Evolutionary conservation across 73 alveolate genomes (phyloP).

Genomic region (Paramecium biaurelia): DNA sequence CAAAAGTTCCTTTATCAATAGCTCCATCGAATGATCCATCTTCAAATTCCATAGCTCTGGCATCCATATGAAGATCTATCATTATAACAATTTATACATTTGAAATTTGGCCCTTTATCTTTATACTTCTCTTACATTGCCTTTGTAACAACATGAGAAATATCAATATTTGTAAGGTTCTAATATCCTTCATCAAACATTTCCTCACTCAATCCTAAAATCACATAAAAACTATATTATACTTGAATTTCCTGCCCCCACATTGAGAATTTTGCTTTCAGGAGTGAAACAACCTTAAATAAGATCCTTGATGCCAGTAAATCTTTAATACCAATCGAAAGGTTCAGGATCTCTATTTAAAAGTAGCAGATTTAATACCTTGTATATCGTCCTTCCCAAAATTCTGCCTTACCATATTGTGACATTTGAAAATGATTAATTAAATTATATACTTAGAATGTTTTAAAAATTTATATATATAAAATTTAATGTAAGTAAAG

Average conservation of each 20-base stretch:
- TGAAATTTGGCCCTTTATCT: conserved; percentile 93
- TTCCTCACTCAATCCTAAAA: conserved; percentile 92
- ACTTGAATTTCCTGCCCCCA: conserved; percentile 97
- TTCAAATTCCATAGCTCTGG: conserved; percentile 85
- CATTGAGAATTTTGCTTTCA: conserved; percentile 85
- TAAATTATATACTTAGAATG: not conserved
- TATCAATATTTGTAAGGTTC: conserved; percentile 92
- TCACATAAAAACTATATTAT: not conserved
- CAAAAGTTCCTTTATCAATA: conserved; percentile 95
- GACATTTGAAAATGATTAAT: conserved; percentile 71
- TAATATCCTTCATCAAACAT: conserved; percentile 97
- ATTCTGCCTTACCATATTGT: conserved; percentile 96
- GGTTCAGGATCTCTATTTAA: conserved; percentile 92
- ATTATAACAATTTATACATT: conserved; percentile 44
- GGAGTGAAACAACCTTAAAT: conserved; percentile 86
- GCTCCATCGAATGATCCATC: conserved; percentile 92
- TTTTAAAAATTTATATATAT: not conserved
- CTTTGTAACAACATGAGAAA: conserved; percentile 90
- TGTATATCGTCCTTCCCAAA: conserved; percentile 98
- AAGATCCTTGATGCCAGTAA: conserved; percentile 92
- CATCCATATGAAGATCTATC: conserved; percentile 85
- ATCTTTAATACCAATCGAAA: conserved; percentile 96
- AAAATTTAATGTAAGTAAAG: not conserved
- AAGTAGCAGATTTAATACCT: conserved; percentile 58
- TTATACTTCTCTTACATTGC: conserved; percentile 93